Base-by-base conservation (phyloP, 306 rosid species). In the Malus sylvestris region DNA sequence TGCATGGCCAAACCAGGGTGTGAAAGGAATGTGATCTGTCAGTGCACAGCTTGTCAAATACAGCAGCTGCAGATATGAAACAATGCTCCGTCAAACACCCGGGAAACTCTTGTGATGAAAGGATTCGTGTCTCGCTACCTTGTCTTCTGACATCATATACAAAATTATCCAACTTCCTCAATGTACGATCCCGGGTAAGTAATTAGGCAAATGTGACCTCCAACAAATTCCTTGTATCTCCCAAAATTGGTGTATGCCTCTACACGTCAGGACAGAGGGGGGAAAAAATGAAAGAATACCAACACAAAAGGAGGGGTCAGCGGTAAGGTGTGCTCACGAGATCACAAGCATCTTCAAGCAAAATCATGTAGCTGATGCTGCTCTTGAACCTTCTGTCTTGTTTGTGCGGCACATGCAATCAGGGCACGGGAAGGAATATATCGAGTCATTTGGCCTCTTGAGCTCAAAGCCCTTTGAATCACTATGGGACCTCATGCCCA, bases 401-500 rank as follows among this genome's bases (percentile, higher is more conserved):
- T 89, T 90, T 59, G 82, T 65, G 65, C 87, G 93, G 76, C 97
- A 90, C 99, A 95, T 95, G 83, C 99, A 95, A 83, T 95, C 96
- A 8, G 99, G 99, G 93, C 99, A 95, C 3, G 99, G 99, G 70
- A 89, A 92, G 84, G 96, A 85, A 79, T 95, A 95, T 79, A 95
- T 84, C 1, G 99, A 95, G 85, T 95, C 97, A 73, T 82, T 95
- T 14, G 95, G 96, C 78, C 97, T 90, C 86, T 88, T 95, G 51
- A 92, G 82, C 82, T 95, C 99, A 71, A 84, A 85, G 53, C 99
- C 99, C 88, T 95, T 95, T 42, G 92, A 87, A 87, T 92, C 99
- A 20, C 99, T 89, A 81, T 95, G 97, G 40, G 89, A 79, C 66
- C 99, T 89, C 89, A 95, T 88, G 79, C 19, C 85, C 81, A 89